A percentile compares a stretch with the other conserved stretches of the same genome.
Conservation (phyloP, 768 basidiomycete genomes). For the Dioszegia hungarica region DNA sequence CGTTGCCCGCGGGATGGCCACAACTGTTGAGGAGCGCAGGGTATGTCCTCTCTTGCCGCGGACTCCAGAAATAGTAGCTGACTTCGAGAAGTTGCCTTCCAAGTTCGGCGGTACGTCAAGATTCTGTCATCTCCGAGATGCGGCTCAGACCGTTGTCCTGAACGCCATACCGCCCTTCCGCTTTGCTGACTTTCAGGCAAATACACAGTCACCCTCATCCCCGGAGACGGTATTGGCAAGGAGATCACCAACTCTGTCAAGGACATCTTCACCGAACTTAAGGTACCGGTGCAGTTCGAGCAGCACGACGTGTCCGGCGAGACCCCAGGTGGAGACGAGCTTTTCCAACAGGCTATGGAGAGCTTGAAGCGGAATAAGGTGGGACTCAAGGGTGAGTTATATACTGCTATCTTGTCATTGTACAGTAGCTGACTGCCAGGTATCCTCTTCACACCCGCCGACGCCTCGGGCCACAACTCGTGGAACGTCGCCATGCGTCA, state of each 20-base stretch:
- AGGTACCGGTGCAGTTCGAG: slow-evolving; percentile 98
- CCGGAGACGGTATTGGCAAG: slow-evolving; percentile 93
- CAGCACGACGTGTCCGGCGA: slow-evolving; percentile 96
- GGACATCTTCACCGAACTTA: slow-evolving; percentile 95
- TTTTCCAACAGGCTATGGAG: slow-evolving; percentile 98
- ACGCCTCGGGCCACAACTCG: slow-evolving; percentile 91
- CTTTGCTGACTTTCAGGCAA: slow-evolving; percentile 26
- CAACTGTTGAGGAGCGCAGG: slow-evolving; percentile 8
- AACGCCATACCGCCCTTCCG: not conserved
- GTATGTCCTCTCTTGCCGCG: not conserved
- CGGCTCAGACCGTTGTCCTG: too few relatives aligned
- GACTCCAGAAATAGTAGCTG: not conserved
- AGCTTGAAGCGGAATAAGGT: slow-evolving; percentile 95
- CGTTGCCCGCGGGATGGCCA: slow-evolving; percentile 6
- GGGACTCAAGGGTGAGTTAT: slow-evolving; percentile 82
- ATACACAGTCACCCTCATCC: slow-evolving; percentile 77
- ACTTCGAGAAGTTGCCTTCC: slow-evolving; percentile 37
- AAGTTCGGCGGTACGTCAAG: slow-evolving; percentile 43
- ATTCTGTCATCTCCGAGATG: too few relatives aligned
- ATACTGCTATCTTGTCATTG: not conserved
- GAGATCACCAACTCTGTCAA: slow-evolving; percentile 98
- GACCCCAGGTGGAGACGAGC: slow-evolving; percentile 85
- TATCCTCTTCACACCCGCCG: slow-evolving; percentile 97
- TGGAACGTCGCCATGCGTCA: slow-evolving; percentile 99
- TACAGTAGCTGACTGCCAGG: slow-evolving; percentile 59